These are phyloP conservation scores for Capronia coronata DNA, from an alignment of 2,329 filamentous ascomycete species.

Conservation along the genomic window DNA sequence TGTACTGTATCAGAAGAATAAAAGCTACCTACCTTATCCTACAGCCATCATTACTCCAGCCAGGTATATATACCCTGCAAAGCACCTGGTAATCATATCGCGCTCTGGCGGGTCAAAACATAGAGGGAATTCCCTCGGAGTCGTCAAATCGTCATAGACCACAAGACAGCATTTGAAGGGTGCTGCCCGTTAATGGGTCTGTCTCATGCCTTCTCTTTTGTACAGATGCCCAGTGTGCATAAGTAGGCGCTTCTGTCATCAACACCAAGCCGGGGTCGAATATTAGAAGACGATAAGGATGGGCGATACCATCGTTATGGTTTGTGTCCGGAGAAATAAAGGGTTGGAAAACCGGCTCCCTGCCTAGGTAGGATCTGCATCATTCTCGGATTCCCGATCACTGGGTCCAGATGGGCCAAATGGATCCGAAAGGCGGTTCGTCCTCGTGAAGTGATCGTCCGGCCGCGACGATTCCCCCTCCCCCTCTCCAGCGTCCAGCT, in stretches of 20 bases:
- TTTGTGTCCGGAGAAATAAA: too few species aligned
- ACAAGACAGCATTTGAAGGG: background rate
- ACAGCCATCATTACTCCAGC: background rate
- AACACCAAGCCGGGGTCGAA: background rate
- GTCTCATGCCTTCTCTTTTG: background rate
- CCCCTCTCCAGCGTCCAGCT: background rate
- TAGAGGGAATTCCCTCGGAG: background rate
- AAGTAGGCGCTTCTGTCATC: background rate
- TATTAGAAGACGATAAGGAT: too few species aligned
- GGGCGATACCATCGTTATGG: too few species aligned
- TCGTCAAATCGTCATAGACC: conserved; percentile 3
- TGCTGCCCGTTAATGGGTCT: background rate
- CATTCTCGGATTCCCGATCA: background rate
- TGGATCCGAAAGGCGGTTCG: background rate
- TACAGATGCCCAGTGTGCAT: background rate
- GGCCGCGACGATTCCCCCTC: background rate
- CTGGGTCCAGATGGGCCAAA: background rate
- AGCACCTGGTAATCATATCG: background rate
- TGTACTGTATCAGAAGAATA: too few species aligned
- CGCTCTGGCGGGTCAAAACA: background rate
- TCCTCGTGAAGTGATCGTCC: background rate
- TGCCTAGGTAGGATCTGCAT: conserved; percentile 11
- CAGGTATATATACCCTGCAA: conserved; percentile 1
- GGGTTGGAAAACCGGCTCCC: background rate
- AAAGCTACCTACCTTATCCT: background rate